Evolutionary conservation across 1,284 basidiomycete genomes (phyloP).

Genomic region (Pyrrhoderma noxium): DNA sequence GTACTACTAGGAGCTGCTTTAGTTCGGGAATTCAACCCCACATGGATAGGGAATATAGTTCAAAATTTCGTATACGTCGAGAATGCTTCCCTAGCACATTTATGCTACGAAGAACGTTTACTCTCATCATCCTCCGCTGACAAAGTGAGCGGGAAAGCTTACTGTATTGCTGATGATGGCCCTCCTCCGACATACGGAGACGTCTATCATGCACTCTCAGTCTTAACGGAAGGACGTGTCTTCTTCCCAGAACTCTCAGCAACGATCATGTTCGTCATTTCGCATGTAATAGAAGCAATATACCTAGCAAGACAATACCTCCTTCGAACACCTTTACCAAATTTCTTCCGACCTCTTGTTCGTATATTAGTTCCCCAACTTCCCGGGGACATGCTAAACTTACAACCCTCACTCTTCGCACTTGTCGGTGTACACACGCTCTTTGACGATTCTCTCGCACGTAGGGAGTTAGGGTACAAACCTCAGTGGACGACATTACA

Average conservation of each 20-base stretch:
- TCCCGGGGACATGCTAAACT: conserved; percentile 47
- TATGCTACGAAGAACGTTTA: conserved; percentile 65
- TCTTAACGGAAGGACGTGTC: conserved; percentile 43
- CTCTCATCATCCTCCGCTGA: conserved; percentile 43
- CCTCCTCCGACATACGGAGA: conserved; percentile 56
- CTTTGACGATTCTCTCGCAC: conserved; percentile 64
- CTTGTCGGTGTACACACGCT: conserved; percentile 58
- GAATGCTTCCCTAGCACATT: conserved; percentile 61
- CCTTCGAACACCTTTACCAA: background rate
- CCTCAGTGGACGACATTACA: conserved; percentile 50
- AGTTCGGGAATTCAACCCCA: conserved; percentile 48
- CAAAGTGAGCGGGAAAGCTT: conserved; percentile 62
- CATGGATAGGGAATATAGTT: conserved; percentile 50
- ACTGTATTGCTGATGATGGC: conserved; percentile 55
- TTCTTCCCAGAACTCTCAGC: conserved; percentile 46
- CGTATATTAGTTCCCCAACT: conserved; percentile 40
- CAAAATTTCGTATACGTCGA: conserved; percentile 67
- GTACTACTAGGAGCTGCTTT: conserved; percentile 57
- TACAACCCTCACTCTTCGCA: conserved; percentile 62
- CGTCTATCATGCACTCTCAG: conserved; percentile 41
- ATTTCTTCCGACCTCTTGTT: conserved; percentile 23
- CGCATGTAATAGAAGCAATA: conserved; percentile 48
- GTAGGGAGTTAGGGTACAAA: conserved; percentile 58
- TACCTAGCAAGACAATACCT: conserved; percentile 33
- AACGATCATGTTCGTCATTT: conserved; percentile 46